A percentile compares a stretch with the other conserved stretches of the same genome.
These are phyloP conservation scores for Scopulariopsis brevicaulis DNA, from an alignment of 2,329 filamentous ascomycete genomes.

Conservation along the genomic window DNA sequence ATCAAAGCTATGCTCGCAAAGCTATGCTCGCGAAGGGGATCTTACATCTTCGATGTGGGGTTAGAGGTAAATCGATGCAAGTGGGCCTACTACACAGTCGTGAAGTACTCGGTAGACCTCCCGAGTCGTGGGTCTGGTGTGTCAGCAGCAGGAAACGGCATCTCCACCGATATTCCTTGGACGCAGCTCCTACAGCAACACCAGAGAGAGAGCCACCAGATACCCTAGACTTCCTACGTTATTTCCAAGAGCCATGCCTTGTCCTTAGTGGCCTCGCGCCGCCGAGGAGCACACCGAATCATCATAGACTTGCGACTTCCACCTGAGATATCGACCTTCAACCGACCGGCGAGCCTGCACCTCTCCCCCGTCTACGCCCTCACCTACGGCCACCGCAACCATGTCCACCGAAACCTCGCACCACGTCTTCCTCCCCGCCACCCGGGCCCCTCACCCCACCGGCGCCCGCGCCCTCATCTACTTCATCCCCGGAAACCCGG, in stretches of 20 bases:
- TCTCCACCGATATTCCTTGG: no score
- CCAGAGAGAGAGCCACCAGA: background rate
- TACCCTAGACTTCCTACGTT: background rate
- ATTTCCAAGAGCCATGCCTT: background rate
- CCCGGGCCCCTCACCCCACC: conserved; percentile 8
- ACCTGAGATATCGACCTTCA: background rate
- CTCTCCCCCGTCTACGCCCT: background rate
- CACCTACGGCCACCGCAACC: background rate
- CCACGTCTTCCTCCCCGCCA: conserved; percentile 14
- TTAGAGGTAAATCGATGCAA: no score
- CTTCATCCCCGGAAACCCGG: conserved; percentile 69
- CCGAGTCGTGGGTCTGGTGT: background rate
- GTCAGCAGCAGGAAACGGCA: background rate
- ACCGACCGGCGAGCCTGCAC: background rate
- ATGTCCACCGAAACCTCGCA: background rate
- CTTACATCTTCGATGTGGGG: no score
- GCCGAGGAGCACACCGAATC: background rate
- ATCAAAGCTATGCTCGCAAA: no score
- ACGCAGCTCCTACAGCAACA: background rate
- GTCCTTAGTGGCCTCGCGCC: background rate
- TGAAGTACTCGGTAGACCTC: no score
- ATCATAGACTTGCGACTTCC: background rate
- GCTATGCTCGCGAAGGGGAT: no score
- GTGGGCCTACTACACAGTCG: no score
- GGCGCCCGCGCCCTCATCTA: conserved; percentile 43